A percentile compares a stretch with the other conserved stretches of the same genome.
These are phyloP conservation scores for Golubevia pallescens DNA, from an alignment of 1,284 basidiomycete species.

Conservation along the genomic window DNA sequence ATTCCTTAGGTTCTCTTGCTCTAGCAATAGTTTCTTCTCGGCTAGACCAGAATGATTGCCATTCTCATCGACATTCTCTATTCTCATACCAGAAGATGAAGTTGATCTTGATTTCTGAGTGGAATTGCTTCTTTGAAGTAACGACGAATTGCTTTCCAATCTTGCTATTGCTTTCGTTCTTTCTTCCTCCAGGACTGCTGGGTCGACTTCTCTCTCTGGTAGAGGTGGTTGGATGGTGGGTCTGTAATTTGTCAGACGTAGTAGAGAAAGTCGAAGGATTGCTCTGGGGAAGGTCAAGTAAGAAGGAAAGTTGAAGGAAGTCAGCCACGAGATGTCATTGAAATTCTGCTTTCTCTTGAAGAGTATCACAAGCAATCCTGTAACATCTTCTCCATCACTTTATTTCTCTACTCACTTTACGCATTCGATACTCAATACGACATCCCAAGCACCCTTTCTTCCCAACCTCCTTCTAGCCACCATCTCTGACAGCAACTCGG, in stretches of 20 bases:
- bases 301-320: too few species aligned
- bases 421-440: slow-evolving; percentile 48
- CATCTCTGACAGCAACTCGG: slow-evolving; percentile 59
- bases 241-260: not conserved
- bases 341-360: too few species aligned
- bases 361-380: too few species aligned
- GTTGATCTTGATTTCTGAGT: too few species aligned
- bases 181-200: slow-evolving; percentile 42
- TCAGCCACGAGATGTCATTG: too few species aligned
- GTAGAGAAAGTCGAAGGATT: not conserved
- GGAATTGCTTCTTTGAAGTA: too few species aligned
- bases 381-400: not conserved
- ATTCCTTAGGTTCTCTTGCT: not conserved
- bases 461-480: slow-evolving; percentile 42
- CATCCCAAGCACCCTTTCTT: slow-evolving; percentile 47
- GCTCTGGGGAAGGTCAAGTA: not conserved
- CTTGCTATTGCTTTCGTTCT: slow-evolving; percentile 26
- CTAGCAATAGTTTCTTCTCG: not conserved
- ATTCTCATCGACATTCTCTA: too few species aligned
- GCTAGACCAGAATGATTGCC: too few species aligned
- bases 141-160: not conserved
- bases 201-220: slow-evolving; percentile 61
- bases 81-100: too few species aligned
- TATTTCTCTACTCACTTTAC: slow-evolving; percentile 31
- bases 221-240: slow-evolving; percentile 25